Conservation (phyloP, 2,329 filamentous ascomycete species). For the Sporothrix globosa region DNA sequence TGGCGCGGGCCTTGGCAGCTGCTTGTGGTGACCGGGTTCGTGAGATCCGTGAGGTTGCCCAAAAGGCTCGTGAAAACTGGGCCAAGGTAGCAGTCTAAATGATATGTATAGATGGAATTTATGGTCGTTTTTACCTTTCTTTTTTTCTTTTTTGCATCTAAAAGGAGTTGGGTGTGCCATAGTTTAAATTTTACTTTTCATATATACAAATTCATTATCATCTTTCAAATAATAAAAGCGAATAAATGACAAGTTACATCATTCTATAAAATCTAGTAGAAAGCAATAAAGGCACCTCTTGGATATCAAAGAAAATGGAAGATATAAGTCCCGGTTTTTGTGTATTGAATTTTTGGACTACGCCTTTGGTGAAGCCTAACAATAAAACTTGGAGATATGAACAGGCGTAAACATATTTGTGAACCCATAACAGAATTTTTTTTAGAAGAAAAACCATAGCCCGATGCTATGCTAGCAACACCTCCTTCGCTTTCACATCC, state of each 20-base stretch:
- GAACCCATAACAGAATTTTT: too few relatives aligned
- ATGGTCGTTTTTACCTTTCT: background rate
- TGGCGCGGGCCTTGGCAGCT: slow-evolving; percentile 53
- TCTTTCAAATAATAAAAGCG: background rate
- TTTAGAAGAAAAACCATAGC: background rate
- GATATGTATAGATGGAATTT: background rate
- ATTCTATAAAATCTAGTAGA: background rate
- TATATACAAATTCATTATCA: background rate
- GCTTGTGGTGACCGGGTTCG: slow-evolving; percentile 59
- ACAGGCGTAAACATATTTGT: too few relatives aligned
- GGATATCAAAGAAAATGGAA: background rate
- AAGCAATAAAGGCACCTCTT: background rate
- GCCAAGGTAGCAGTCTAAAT: slow-evolving; percentile 42
- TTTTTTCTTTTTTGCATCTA: background rate
- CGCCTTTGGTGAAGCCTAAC: background rate
- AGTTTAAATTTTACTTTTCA: background rate
- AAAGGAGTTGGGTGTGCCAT: background rate
- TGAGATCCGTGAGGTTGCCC: slow-evolving; percentile 56
- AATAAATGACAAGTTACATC: background rate
- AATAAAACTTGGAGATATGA: background rate
- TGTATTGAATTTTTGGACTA: background rate
- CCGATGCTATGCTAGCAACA: background rate
- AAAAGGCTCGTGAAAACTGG: slow-evolving; percentile 56
- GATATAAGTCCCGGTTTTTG: background rate
- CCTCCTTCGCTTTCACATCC: background rate